phyloP scores from a whole-genome alignment of 331 rosid genomes.

The Pyrus hybrid region DNA sequence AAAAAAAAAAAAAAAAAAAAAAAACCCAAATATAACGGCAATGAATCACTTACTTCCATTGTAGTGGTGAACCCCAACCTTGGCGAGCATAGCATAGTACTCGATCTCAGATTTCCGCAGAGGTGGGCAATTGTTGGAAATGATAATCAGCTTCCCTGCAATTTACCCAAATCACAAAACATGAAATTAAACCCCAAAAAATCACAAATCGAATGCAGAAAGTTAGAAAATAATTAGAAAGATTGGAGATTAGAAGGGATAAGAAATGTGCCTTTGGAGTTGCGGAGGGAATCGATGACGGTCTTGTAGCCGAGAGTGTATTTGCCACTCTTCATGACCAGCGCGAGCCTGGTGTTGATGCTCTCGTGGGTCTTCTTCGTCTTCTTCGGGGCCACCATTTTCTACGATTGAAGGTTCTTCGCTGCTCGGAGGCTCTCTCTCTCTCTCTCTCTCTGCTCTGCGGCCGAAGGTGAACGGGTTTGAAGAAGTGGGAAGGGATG shows the following conservation, averaged over 20 bases:
- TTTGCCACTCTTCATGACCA: conserved; percentile 88
- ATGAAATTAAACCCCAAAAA: background rate
- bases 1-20: too few relatives aligned
- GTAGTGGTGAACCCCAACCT: conserved; percentile 18
- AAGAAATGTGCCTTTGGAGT: conserved; percentile 50
- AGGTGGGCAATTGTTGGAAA: conserved; percentile 84
- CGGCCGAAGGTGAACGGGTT: background rate
- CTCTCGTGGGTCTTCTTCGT: conserved; percentile 97
- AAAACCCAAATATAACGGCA: too few relatives aligned
- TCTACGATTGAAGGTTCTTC: background rate
- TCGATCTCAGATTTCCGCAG: conserved; percentile 79
- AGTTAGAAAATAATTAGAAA: background rate
- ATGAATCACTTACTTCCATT: conserved; percentile 66
- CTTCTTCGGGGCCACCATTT: conserved; percentile 8
- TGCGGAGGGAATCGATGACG: conserved; percentile 68
- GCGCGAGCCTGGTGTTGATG: conserved; percentile 88
- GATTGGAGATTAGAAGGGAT: background rate
- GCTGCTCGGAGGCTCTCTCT: too few relatives aligned
- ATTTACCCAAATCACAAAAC: background rate
- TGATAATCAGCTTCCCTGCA: conserved; percentile 68
- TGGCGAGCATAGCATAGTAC: conserved; percentile 86
- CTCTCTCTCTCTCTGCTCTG: background rate
- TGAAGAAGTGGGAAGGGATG: background rate
- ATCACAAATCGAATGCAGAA: background rate
- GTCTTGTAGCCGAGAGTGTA: conserved; percentile 83